Base-by-base conservation (phyloP, 306 rosid species). In the Prunus mume region DNA sequence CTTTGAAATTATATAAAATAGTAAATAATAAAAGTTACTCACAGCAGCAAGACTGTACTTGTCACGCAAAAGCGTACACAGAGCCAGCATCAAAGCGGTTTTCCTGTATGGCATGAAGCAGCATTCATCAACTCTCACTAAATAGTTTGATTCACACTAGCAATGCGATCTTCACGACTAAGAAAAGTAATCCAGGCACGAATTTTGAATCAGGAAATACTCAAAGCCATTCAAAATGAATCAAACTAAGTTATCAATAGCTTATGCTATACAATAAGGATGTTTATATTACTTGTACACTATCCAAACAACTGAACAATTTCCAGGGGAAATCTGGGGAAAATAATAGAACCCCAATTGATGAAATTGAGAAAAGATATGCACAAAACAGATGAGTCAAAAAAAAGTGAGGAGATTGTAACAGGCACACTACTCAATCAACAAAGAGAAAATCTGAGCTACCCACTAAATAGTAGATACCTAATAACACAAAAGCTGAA, bases 21-120 rank as follows among this genome's bases (percentile, higher is more conserved):
- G 34, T 10, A 34, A 25, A 50, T 56, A 12, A 65, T 20, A 38
- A 54, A 57, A 46, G 74, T 30, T 34, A 88, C 95, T 91, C 58
- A 90, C 98, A 0, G 97, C 99, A 28, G 99, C 99, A 62, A 95
- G 97, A 80, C 99, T 95, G 89, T 92, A 95, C 60, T 83, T 88
- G 75, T 95, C 97, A 52, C 99, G 82, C 76, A 95, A 78, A 20
- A 54, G 38, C 76, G 82, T 87, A 76, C 99, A 95, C 6, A 95
- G 91, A 71, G 96, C 93, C 81, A 95, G 78, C 99, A 95, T 95
- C 54, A 95, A 81, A 86, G 97, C 99, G 13, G 99, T 95, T 85
- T 95, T 95, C 82, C 98, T 93, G 83, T 55, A 86, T 6, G 38
- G 24, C 32, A 56, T 50, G 73, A 71, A 78, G 47, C 57, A 55